Evolutionary conservation across 768 basidiomycete species (phyloP).

Genomic region (Ephemerocybe angulata): DNA sequence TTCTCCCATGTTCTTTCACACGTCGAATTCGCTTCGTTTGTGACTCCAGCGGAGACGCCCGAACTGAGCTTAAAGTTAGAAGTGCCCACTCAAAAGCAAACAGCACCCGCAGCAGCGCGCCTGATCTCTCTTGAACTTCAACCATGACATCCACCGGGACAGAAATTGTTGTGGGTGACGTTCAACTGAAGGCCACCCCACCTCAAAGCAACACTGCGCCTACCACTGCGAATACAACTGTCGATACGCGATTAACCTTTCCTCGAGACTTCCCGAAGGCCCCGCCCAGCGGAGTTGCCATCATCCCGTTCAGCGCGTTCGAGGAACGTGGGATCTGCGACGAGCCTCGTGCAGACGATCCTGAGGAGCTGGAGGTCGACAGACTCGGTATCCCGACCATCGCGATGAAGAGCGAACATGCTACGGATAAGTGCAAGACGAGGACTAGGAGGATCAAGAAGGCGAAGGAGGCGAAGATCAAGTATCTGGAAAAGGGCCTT

Average conservation of each 20-base stretch:
- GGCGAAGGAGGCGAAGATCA: slow-evolving; percentile 18
- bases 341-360: slow-evolving; percentile 35
- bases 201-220: background rate
- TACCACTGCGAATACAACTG: background rate
- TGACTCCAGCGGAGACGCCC: slow-evolving; percentile 7
- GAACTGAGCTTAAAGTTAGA: slow-evolving; percentile 5
- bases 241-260: slow-evolving; percentile 5
- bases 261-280: slow-evolving; percentile 32
- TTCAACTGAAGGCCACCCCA: background rate
- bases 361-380: slow-evolving; percentile 56
- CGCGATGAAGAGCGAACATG: slow-evolving; percentile 46
- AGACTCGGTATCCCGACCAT: slow-evolving; percentile 66
- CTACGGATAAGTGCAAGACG: slow-evolving; percentile 53
- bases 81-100: background rate
- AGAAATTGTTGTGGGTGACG: slow-evolving; percentile 10
- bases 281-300: slow-evolving; percentile 34
- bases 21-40: too few species aligned
- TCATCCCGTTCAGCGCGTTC: slow-evolving; percentile 44
- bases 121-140: slow-evolving; percentile 7
- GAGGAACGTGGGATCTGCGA: slow-evolving; percentile 34
- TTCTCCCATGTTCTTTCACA: background rate
- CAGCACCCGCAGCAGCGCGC: background rate
- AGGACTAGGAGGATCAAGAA: slow-evolving; percentile 39
- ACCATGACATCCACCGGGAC: slow-evolving; percentile 6
- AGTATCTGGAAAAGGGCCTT: slow-evolving; percentile 1